Percentiles rank a stretch among this genome's conserved stretches.
Evolutionary conservation across 345 rosid genomes (phyloP).

Genomic region (Nephelium lappaceum): DNA sequence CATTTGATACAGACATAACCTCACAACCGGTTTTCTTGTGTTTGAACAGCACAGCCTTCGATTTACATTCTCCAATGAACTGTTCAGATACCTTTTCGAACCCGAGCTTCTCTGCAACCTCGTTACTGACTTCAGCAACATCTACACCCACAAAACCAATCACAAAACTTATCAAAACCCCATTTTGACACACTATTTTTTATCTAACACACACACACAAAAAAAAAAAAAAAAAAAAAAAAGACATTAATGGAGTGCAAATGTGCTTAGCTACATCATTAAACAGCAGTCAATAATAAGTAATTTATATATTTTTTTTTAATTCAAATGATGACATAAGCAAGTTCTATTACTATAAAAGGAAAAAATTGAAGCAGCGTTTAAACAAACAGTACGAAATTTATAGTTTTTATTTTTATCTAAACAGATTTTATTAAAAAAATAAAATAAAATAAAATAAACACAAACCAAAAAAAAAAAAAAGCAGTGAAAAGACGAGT

Average conservation of each 20-base stretch:
- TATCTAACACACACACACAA: neutral
- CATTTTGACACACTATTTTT: conserved; percentile 14
- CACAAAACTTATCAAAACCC: conserved; percentile 6
- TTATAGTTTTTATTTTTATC: neutral
- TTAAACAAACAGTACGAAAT: neutral
- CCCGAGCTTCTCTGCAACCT: conserved; percentile 73
- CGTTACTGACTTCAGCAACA: conserved; percentile 50
- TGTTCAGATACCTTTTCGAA: conserved; percentile 86
- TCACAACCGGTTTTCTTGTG: conserved; percentile 95
- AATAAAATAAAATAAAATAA: no score
- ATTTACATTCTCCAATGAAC: conserved; percentile 89
- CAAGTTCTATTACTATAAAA: neutral
- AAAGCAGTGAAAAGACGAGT: neutral
- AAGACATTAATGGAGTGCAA: neutral
- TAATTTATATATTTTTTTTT: neutral
- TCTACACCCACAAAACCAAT: conserved; percentile 38
- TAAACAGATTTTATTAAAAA: no score
- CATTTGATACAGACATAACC: conserved; percentile 89
- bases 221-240: neutral
- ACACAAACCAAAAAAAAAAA: neutral
- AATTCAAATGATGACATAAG: neutral
- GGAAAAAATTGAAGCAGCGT: neutral
- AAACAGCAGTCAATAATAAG: neutral
- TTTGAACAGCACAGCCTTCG: conserved; percentile 74
- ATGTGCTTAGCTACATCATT: neutral